A percentile compares a stretch with the other conserved stretches of the same genome.
Evolutionary conservation across 2,329 filamentous ascomycete genomes (phyloP).

Genomic region (Dothidotthia symphoricarpi): DNA sequence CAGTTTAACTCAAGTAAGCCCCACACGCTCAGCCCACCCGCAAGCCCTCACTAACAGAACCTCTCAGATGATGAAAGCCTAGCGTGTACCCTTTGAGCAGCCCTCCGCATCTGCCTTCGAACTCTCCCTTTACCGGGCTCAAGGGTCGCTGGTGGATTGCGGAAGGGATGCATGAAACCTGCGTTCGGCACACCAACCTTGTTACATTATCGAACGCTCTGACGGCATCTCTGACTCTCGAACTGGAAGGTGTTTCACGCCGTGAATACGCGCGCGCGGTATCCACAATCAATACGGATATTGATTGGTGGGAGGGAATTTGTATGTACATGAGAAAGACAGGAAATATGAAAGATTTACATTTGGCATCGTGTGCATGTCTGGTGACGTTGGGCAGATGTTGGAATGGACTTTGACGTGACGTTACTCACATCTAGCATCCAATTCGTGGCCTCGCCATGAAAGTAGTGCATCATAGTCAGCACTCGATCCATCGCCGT

Average conservation of each 20-base stretch:
- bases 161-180: conserved; percentile 81
- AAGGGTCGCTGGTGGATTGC: conserved; percentile 71
- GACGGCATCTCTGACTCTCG: conserved; percentile 89
- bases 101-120: conserved; percentile 62
- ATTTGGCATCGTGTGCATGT: not conserved
- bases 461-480: not conserved
- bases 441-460: too few species aligned
- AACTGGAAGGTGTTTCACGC: conserved; percentile 54
- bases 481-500: conserved; percentile 14
- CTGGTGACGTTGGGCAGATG: too few species aligned
- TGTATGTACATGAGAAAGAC: not conserved
- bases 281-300: not conserved
- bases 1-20: conserved; percentile 96
- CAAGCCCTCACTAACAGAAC: conserved; percentile 21
- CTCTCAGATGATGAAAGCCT: conserved; percentile 96
- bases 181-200: conserved; percentile 99
- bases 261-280: conserved; percentile 3
- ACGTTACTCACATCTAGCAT: too few species aligned
- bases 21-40: conserved; percentile 3
- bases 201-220: conserved; percentile 95
- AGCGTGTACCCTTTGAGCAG: conserved; percentile 92
- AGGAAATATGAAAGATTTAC: not conserved
- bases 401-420: not conserved
- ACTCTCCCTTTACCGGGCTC: conserved; percentile 87
- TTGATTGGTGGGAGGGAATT: not conserved